These are phyloP conservation scores for Solanum raphanifolium DNA, from an alignment of 257 asterid species.

Conservation along the genomic window DNA sequence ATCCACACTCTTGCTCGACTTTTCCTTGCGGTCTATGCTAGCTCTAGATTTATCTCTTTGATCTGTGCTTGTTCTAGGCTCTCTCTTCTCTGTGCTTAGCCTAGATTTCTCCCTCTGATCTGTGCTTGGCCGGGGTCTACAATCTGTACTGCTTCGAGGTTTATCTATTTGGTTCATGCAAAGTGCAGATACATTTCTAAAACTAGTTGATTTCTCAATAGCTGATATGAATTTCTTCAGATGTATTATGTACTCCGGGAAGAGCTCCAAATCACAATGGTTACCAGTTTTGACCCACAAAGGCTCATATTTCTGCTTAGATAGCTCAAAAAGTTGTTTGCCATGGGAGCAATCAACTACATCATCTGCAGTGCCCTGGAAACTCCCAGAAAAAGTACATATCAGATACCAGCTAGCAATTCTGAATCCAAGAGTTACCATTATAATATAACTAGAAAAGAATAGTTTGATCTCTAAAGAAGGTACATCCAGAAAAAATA, in stretches of 20 bases:
- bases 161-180: constrained; percentile 35
- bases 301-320: constrained; percentile 90
- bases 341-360: constrained; percentile 92
- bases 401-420: neutral
- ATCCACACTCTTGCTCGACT: constrained; percentile 47
- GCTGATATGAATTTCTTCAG: constrained; percentile 78
- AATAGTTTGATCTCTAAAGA: neutral
- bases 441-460: neutral
- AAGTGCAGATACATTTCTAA: constrained; percentile 31
- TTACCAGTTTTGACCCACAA: constrained; percentile 88
- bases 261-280: constrained; percentile 93
- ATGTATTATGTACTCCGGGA: constrained; percentile 83
- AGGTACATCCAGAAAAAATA: neutral
- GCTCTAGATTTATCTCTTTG: constrained; percentile 55
- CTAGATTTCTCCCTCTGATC: constrained; percentile 76
- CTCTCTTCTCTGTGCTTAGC: constrained; percentile 66
- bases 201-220: constrained; percentile 53
- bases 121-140: constrained; percentile 64
- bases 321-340: constrained; percentile 82
- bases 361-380: constrained; percentile 86
- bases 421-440: neutral
- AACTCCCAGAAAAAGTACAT: neutral
- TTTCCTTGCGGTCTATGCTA: constrained; percentile 68
- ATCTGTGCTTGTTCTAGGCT: constrained; percentile 55
- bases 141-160: constrained; percentile 57